Evolutionary conservation across 108 stramenopile genomes (phyloP).

Genomic region (Pseudonitzschia multiseries): DNA sequence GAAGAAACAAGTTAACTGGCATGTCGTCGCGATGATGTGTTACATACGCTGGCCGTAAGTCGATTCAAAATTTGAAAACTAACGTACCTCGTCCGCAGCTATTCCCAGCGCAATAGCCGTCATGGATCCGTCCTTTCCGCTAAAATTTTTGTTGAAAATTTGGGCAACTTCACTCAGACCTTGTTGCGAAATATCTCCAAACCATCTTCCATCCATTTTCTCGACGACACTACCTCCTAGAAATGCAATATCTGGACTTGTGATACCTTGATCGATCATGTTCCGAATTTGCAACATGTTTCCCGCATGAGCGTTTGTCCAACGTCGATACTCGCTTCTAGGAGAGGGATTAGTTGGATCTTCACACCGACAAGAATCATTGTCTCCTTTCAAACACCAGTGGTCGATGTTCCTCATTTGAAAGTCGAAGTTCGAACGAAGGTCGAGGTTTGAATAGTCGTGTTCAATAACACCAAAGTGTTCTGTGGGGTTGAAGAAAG

Average conservation of each 20-base stretch:
- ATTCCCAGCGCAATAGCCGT: constrained; percentile 54
- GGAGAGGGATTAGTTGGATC: constrained; percentile 61
- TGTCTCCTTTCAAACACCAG: constrained; percentile 58
- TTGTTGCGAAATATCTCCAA: constrained; percentile 42
- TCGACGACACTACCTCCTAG: constrained; percentile 78
- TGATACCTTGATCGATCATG: constrained; percentile 11
- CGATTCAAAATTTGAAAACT: background rate
- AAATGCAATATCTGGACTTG: constrained; percentile 69
- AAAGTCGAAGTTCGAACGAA: constrained; percentile 56
- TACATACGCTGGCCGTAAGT: background rate
- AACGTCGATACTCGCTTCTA: constrained; percentile 50
- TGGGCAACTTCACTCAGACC: constrained; percentile 16
- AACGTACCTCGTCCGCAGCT: constrained; percentile 58
- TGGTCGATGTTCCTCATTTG: constrained; percentile 64
- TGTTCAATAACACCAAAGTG: constrained; percentile 50
- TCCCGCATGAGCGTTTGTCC: constrained; percentile 57
- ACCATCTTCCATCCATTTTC: constrained; percentile 82
- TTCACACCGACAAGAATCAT: constrained; percentile 71
- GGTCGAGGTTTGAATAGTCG: constrained; percentile 52
- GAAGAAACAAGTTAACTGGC: no score
- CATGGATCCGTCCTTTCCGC: background rate
- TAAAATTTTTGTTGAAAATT: constrained; percentile 35
- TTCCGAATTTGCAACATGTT: constrained; percentile 34
- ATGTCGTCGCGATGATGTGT: no score
- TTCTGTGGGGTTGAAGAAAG: constrained; percentile 54